phyloP scores from a whole-genome alignment of 169 alveolate genomes.

The Cryptosporidium sp. region DNA sequence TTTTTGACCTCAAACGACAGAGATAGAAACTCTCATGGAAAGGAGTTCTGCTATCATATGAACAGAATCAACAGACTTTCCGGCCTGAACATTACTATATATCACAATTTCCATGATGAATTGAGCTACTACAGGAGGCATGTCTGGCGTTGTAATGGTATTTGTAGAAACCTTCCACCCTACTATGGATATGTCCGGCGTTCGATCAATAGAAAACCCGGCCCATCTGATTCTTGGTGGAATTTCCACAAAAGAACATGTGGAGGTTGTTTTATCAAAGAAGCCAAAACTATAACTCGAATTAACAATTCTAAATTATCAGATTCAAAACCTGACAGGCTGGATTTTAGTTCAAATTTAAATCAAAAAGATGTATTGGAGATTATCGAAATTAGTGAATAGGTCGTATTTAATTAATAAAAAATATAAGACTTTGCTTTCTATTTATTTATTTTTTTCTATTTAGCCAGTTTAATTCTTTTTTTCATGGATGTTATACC shows the following conservation, averaged over 20 bases:
- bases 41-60: slow-evolving; percentile 91
- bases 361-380: slow-evolving; percentile 9
- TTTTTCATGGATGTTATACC: not conserved
- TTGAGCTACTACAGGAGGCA: slow-evolving; percentile 89
- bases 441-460: not conserved
- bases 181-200: slow-evolving; percentile 92
- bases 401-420: not conserved
- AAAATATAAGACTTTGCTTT: not conserved
- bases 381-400: slow-evolving; percentile 54
- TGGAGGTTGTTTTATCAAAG: slow-evolving; percentile 53
- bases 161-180: slow-evolving; percentile 90
- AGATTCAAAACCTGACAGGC: not conserved
- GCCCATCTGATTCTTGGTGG: slow-evolving; percentile 62
- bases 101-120: slow-evolving; percentile 93
- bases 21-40: slow-evolving; percentile 91
- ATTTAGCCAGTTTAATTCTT: not conserved
- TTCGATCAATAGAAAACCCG: slow-evolving; percentile 83
- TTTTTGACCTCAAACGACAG: slow-evolving; percentile 84
- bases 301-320: too few species aligned
- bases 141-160: slow-evolving; percentile 95
- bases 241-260: slow-evolving; percentile 14
- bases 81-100: slow-evolving; percentile 90
- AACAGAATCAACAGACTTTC: slow-evolving; percentile 87
- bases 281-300: not conserved
- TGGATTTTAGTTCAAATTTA: not conserved